Percentiles rank a stretch among this genome's conserved stretches.
phyloP scores from a whole-genome alignment of 179 eudicot genomes.

The Silene vulgaris region DNA sequence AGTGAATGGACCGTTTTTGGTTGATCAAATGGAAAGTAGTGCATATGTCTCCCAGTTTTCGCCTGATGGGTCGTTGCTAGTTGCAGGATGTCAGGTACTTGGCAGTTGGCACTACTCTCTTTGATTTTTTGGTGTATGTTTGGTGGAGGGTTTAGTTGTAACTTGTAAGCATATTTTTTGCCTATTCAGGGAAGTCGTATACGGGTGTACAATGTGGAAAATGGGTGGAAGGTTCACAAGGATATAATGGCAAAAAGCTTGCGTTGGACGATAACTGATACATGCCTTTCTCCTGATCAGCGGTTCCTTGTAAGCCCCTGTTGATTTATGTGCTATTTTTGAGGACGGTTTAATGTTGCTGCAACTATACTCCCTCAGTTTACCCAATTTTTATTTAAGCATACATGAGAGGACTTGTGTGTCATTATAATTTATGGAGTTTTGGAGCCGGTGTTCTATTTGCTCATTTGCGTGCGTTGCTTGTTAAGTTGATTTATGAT shows the following conservation, averaged over 20 bases:
- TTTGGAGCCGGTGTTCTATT: neutral
- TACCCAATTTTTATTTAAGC: neutral
- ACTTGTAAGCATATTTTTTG: neutral
- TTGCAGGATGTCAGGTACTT: constrained; percentile 74
- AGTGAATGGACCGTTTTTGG: constrained; percentile 38
- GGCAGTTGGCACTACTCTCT: neutral
- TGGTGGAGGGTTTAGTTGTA: neutral
- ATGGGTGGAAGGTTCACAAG: constrained; percentile 66
- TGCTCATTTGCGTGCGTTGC: neutral
- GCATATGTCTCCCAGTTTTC: constrained; percentile 82
- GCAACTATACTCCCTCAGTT: neutral
- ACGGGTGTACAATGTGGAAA: constrained; percentile 56
- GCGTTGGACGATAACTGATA: constrained; percentile 77
- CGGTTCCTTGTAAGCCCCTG: constrained; percentile 56
- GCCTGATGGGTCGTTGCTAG: constrained; percentile 58
- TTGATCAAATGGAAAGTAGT: constrained; percentile 55
- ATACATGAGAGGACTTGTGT: neutral
- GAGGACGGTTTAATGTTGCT: neutral
- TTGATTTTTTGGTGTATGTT: too few relatives aligned
- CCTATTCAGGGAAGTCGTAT: constrained; percentile 61
- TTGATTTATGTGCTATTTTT: neutral
- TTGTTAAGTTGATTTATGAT: neutral
- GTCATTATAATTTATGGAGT: neutral
- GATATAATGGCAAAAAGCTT: constrained; percentile 58
- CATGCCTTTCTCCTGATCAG: constrained; percentile 71